These are phyloP conservation scores for Kwoniella sp. DNA, from an alignment of 768 basidiomycete species.

Conservation along the genomic window DNA sequence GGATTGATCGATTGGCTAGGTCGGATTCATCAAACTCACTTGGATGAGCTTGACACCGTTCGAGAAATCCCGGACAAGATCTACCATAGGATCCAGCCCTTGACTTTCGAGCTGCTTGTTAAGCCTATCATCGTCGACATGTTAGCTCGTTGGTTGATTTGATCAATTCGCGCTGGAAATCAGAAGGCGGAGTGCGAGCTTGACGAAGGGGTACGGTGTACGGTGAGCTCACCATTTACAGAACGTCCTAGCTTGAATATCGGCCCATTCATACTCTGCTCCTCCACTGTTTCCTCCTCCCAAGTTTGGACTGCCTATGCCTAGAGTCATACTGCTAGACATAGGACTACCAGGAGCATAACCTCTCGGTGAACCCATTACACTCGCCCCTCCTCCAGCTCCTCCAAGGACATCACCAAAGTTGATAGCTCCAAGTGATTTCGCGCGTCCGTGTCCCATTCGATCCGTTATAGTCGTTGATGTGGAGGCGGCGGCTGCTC, in stretches of 20 bases:
- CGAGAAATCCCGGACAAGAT: conserved; percentile 84
- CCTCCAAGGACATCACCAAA: not conserved
- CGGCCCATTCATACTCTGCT: conserved; percentile 21
- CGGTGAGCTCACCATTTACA: conserved; percentile 46
- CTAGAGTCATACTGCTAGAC: not conserved
- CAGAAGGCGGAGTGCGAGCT: no score
- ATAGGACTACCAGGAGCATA: not conserved
- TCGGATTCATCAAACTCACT: no score
- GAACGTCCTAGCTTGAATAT: conserved; percentile 49
- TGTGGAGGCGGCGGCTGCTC: not conserved
- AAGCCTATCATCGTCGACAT: conserved; percentile 64
- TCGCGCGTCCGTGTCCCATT: conserved; percentile 21
- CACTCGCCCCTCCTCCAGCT: not conserved
- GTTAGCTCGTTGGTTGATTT: not conserved
- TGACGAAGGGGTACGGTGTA: no score
- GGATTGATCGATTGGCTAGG: no score
- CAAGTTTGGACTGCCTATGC: conserved; percentile 3
- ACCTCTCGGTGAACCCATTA: not conserved
- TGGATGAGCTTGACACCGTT: conserved; percentile 96
- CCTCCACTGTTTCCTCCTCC: not conserved
- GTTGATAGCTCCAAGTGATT: conserved; percentile 16
- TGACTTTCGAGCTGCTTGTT: conserved; percentile 89
- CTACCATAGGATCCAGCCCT: conserved; percentile 82
- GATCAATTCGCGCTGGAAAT: no score
- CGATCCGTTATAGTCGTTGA: not conserved